phyloP scores from a whole-genome alignment of 768 basidiomycete genomes.

The Collybia nuda region DNA sequence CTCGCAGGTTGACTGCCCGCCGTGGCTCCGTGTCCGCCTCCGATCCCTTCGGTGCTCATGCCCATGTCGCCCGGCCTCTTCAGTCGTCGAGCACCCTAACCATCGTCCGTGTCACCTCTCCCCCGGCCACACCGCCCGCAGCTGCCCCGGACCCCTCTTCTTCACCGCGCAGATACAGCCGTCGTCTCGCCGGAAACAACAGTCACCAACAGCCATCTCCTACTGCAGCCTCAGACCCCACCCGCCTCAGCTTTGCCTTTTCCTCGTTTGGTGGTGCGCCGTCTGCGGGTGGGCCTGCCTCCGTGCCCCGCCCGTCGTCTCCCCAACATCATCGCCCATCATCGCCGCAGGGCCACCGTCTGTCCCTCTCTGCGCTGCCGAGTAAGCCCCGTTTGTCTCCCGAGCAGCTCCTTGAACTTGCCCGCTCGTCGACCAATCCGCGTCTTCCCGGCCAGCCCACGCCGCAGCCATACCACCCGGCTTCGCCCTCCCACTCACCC shows the following conservation, averaged over 20 bases:
- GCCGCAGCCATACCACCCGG: too few relatives aligned
- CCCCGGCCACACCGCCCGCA: conserved; percentile 22
- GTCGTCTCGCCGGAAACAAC: conserved; percentile 7
- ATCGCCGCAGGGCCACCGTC: conserved; percentile 41
- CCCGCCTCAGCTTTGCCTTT: conserved; percentile 54
- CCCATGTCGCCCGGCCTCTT: conserved; percentile 51
- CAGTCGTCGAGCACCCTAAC: conserved; percentile 65
- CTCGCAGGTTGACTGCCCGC: conserved; percentile 42
- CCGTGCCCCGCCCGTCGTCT: conserved; percentile 33
- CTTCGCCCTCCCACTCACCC: conserved; percentile 16
- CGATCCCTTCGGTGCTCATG: conserved; percentile 66
- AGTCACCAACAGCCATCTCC: conserved; percentile 15
- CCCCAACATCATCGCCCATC: conserved; percentile 50
- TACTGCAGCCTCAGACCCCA: conserved; percentile 18
- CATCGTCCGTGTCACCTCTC: conserved; percentile 63
- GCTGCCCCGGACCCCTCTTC: conserved; percentile 21
- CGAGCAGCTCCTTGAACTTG: conserved; percentile 75
- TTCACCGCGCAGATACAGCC: conserved; percentile 17
- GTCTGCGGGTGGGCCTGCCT: too few relatives aligned
- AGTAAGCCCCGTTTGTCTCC: conserved; percentile 55
- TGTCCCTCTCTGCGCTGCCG: conserved; percentile 28
- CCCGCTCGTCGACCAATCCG: conserved; percentile 55
- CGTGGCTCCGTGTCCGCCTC: conserved; percentile 68
- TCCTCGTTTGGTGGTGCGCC: conserved; percentile 55
- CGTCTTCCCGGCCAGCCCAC: conserved; percentile 18